phyloP scores from a whole-genome alignment of 805 yeast genomes.

The Barnettozyma botsteinii region DNA sequence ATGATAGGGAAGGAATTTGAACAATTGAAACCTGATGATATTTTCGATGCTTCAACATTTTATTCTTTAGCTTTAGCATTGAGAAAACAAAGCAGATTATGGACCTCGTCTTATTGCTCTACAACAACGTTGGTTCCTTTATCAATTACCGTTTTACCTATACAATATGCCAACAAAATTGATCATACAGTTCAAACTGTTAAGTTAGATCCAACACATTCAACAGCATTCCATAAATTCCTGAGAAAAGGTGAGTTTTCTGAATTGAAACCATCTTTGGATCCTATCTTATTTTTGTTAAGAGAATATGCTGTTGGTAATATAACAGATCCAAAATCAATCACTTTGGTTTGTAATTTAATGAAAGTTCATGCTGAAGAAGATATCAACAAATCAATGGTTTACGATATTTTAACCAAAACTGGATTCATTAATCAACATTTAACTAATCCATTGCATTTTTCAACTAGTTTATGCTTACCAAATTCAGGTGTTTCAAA shows the following conservation, averaged over 20 bases:
- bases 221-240: conserved; percentile 23
- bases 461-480: conserved; percentile 41
- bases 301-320: conserved; percentile 55
- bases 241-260: conserved; percentile 11
- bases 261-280: conserved; percentile 14
- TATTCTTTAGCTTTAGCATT: conserved; percentile 46
- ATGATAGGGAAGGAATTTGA: conserved; percentile 18
- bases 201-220: conserved; percentile 23
- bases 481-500: conserved; percentile 39
- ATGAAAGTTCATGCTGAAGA: conserved; percentile 28
- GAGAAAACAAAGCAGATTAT: conserved; percentile 41
- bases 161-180: conserved; percentile 30
- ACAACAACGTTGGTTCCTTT: conserved; percentile 33
- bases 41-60: conserved; percentile 25
- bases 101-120: conserved; percentile 34
- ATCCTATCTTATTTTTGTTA: conserved; percentile 40
- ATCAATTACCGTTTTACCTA: conserved; percentile 40
- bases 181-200: conserved; percentile 27
- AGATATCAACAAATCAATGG: conserved; percentile 48
- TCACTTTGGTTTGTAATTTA: conserved; percentile 41
- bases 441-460: conserved; percentile 42
- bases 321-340: conserved; percentile 39
- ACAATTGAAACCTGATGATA: neutral
- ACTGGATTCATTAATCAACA: conserved; percentile 22
- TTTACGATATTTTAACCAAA: conserved; percentile 43